Base-by-base conservation (phyloP, 129 eudicot genomes). In the Centella asiatica region DNA sequence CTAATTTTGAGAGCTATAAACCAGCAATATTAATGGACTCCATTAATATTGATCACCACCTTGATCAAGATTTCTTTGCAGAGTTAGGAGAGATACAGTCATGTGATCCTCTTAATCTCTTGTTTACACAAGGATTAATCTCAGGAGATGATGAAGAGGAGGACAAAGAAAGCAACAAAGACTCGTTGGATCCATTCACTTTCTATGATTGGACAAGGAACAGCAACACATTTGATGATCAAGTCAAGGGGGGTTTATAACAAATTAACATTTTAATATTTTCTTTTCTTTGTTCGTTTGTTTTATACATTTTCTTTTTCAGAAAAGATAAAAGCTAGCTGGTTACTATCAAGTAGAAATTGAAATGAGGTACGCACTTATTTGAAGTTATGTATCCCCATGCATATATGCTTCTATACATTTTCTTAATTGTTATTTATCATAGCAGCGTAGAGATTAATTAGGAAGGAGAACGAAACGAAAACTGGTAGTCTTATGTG, bases 101-200 rank as follows among this genome's bases (percentile, higher is more conserved):
- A n/a, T n/a, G n/a, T 53, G 95, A 85, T 69, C 94, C 97, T 8
- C 75, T 89, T 23, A 78, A 79, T 58, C 74, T 82, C 54, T 74
- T 88, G 75, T 80, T 89, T 68, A 74, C 69, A 27, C 84, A 79
- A 60, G 88, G 80, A 48, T 83, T 53, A 25, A n/a, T 81, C 55
- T 81, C 85, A 48, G 77, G 70, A 37, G n/a, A n/a, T n/a, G n/a
- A n/a, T n/a, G n/a, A n/a, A n/a, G 84, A 60, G 39, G 73, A 71
- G 36, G 74, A 53, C 33, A 54, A 67, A 49, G 78, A 66, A 49
- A 69, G 60, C 67, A 69, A 67, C 67, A 85, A 82, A 65, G 66
- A n/a, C n/a, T n/a, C 66, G 42, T 72, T 83, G 86, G 95, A 89
- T 71, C 88, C 95, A 55, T 89, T 89, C 69, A 77, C 72, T 64